Evolutionary conservation across 768 basidiomycete species (phyloP).

Genomic region (Kwoniella europaea): DNA sequence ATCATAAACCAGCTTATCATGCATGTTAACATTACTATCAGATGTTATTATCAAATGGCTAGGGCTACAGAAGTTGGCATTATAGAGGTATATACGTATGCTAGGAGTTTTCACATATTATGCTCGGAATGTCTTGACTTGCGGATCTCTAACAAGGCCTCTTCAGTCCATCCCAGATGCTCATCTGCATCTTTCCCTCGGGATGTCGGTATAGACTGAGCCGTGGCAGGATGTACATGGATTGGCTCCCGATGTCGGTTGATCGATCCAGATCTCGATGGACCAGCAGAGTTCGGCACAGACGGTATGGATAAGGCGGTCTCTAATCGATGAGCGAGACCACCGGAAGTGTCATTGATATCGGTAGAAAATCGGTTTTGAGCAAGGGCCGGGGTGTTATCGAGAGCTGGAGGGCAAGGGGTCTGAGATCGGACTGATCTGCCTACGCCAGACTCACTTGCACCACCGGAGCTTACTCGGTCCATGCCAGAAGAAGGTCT

Average conservation of each 20-base stretch:
- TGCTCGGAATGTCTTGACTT: constrained; percentile 5
- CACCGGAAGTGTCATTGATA: constrained; percentile 5
- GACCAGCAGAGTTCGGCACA: not conserved
- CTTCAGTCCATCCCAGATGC: constrained; percentile 32
- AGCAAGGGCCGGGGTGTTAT: constrained; percentile 33
- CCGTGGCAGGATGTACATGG: too few relatives aligned
- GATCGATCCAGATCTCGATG: not conserved
- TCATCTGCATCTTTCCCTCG: constrained; percentile 12
- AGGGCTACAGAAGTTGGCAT: not conserved
- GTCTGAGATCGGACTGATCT: constrained; percentile 10
- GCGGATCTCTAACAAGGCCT: constrained; percentile 26
- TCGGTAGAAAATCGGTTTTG: constrained; percentile 13
- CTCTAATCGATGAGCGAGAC: constrained; percentile 26
- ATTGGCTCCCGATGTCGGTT: not conserved
- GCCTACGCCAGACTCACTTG: constrained; percentile 3
- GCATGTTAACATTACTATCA: not conserved
- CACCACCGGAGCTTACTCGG: constrained; percentile 8
- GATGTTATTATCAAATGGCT: not conserved
- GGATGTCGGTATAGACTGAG: not conserved
- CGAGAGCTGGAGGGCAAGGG: constrained; percentile 37
- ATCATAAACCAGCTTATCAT: not conserved
- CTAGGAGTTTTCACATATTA: not conserved
- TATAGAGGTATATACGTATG: not conserved
- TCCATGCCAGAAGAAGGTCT: constrained; percentile 18
- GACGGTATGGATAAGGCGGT: constrained; percentile 10